Evolutionary conservation across 2,329 filamentous ascomycete species (phyloP).

Genomic region (Nemania serpens): DNA sequence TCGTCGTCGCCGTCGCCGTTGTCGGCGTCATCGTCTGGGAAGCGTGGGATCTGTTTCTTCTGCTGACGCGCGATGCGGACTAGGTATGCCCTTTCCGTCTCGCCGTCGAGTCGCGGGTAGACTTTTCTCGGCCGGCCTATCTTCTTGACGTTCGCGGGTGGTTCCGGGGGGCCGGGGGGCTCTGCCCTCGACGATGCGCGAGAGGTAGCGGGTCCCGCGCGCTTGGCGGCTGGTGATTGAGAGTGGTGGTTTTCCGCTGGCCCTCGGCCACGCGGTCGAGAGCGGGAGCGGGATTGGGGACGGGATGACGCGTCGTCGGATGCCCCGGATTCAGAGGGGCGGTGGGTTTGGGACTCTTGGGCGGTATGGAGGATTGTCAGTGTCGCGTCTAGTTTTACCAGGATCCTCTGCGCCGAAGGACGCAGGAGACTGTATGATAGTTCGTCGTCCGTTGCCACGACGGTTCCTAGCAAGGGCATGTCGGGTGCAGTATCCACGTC

Average conservation of each 20-base stretch:
- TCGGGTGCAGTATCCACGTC: constrained; percentile 28
- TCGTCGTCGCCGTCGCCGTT: constrained; percentile 30
- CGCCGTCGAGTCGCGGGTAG: constrained; percentile 48
- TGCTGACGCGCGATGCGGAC: constrained; percentile 52
- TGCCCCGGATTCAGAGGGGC: constrained; percentile 38
- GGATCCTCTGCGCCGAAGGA: constrained; percentile 71
- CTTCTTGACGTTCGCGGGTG: constrained; percentile 17
- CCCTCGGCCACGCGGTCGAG: constrained; percentile 5
- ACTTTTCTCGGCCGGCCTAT: constrained; percentile 49
- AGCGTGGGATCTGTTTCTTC: constrained; percentile 42
- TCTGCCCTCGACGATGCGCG: no score
- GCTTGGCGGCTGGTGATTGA: background rate
- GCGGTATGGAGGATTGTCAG: constrained; percentile 72
- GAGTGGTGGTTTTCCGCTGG: background rate
- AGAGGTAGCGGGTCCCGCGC: background rate
- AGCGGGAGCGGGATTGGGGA: constrained; percentile 23
- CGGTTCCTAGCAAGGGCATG: constrained; percentile 48
- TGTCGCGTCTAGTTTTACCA: constrained; percentile 71
- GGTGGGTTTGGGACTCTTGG: constrained; percentile 55
- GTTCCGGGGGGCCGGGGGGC: constrained; percentile 4
- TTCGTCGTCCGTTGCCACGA: constrained; percentile 72
- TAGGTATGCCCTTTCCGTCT: constrained; percentile 52
- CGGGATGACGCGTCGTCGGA: constrained; percentile 27
- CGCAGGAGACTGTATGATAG: constrained; percentile 66
- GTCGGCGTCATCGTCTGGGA: constrained; percentile 27